Conservation (phyloP, 306 rosid genomes). For the Myrica gale region DNA sequence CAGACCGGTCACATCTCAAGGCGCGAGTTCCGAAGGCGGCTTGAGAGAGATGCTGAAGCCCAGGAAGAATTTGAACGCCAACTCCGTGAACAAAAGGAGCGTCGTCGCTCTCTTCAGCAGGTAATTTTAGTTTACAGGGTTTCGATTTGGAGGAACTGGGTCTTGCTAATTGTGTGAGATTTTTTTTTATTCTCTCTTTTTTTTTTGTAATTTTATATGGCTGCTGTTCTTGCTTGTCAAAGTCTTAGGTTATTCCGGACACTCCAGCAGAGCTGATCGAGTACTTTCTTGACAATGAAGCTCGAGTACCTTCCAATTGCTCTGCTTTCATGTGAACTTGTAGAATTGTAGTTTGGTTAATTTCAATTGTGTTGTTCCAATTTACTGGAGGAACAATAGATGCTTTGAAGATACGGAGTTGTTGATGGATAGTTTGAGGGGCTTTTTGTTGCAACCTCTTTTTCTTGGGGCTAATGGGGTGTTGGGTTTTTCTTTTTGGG, state of each 20-base stretch:
- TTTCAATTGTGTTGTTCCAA: no score
- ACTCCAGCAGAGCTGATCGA: constrained; percentile 57
- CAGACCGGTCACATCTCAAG: constrained; percentile 69
- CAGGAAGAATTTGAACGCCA: constrained; percentile 76
- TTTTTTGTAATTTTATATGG: neutral
- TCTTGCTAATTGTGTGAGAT: neutral
- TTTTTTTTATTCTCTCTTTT: neutral
- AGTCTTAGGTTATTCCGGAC: constrained; percentile 74
- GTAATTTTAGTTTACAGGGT: constrained; percentile 29
- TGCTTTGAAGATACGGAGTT: no score
- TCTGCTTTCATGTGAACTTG: no score
- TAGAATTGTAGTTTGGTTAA: no score
- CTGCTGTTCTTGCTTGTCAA: neutral
- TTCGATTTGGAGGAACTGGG: neutral
- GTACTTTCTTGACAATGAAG: constrained; percentile 87
- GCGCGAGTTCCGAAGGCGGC: constrained; percentile 56
- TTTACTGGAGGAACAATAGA: no score
- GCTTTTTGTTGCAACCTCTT: no score
- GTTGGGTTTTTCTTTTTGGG: no score
- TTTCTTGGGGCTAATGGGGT: no score
- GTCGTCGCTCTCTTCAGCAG: constrained; percentile 66
- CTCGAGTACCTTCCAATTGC: constrained; percentile 41
- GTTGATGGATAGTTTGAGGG: no score
- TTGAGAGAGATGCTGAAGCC: constrained; percentile 73
- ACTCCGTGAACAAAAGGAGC: constrained; percentile 68